phyloP scores from a whole-genome alignment of 2,329 filamentous ascomycete species.

The Fusarium heterosporum region DNA sequence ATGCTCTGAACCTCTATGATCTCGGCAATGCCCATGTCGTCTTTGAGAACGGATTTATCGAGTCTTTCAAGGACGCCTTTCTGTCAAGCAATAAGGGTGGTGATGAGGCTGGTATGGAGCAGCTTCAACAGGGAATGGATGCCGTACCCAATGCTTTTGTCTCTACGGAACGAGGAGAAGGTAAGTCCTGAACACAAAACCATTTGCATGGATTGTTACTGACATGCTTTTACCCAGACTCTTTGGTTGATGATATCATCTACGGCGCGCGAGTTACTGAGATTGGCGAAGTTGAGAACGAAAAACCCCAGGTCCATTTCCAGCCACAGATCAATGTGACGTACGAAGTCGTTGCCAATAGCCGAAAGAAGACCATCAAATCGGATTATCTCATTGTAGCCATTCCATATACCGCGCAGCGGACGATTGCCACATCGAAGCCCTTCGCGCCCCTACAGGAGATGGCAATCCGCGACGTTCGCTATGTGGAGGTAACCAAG shows the following conservation, averaged over 20 bases:
- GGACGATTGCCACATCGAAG: no score
- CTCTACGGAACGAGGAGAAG: background rate
- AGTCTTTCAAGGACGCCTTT: background rate
- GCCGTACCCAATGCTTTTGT: background rate
- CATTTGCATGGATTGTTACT: no score
- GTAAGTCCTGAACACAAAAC: no score
- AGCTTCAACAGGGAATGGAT: background rate
- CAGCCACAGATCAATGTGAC: background rate
- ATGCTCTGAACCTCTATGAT: background rate
- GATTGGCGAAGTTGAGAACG: background rate
- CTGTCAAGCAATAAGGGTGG: background rate
- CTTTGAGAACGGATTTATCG: background rate
- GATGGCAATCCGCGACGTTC: no score
- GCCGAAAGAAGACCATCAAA: background rate
- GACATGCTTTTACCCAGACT: no score
- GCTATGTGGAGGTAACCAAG: no score
- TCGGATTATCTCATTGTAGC: no score
- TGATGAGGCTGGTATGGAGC: rapidly evolving
- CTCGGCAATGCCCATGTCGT: slow-evolving; percentile 1
- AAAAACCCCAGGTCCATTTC: background rate
- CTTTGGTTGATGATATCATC: no score
- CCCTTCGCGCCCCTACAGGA: no score
- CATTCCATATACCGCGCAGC: no score
- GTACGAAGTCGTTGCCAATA: slow-evolving; percentile 2
- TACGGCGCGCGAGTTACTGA: no score